Base-by-base conservation (phyloP, 208 protist species). In the Acanthamoeba castellanii region DNA sequence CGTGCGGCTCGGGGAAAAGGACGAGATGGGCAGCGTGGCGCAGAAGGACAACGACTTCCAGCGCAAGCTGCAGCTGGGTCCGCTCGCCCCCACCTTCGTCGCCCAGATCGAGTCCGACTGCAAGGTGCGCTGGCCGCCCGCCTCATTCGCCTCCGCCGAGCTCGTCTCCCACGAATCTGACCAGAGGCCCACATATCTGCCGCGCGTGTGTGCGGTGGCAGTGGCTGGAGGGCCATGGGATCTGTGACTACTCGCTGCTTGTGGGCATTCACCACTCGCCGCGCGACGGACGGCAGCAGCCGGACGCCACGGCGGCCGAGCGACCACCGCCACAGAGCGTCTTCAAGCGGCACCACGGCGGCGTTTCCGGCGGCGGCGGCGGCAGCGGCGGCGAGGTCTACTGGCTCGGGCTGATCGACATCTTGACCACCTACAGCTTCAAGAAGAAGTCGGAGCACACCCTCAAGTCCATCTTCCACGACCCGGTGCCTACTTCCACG, bases 361-460 rank as follows among this genome's bases (percentile, higher is more conserved):
- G 88, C 57, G 50, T 93, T 1, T 61, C 81, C 13, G 47, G 4
- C 11, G 47, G 47, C 47, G 47, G 4, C 11, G 47, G 47, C 47
- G 47, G 47, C 47, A 52, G 47, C 7, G 18, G 18, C 34, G 47
- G 27, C 2, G 89, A 93, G 68, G n/a, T 93, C 50, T 93, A 93
- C n/a, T 93, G 22, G 25, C 8, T 93, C 7, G 89, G 66, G 14
- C 8, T 93, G 42, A 93, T 93, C 89, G 89, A 93, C 89, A 61
- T 93, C 30, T 47, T 93, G 7, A 76, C 59, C 13, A 32, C 45
- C 30, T 93, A 93, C 70, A 42, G 1, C 42, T 64, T 82, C 66
- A 93, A 93, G 89, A 93, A 93, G 66, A 76, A 82, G 89, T 52
- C 66, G 14, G 89, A 93, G 66, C 89, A 82, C 50, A 61, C 66